Evolutionary conservation across 148 eudicot species (phyloP).

Genomic region (Fagopyrum esculentum): DNA sequence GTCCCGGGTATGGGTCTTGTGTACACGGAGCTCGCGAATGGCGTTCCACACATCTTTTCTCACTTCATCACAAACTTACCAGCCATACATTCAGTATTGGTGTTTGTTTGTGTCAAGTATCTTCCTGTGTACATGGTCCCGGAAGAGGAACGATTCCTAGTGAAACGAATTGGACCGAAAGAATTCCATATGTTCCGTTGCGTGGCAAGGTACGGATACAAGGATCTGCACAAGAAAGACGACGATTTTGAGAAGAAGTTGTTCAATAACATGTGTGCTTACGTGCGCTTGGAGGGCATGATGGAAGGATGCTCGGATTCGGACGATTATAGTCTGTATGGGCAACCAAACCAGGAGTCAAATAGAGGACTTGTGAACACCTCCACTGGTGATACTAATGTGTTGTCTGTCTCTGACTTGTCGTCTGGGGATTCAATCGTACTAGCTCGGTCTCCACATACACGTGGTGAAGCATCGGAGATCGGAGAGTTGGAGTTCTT

Average conservation of each 20-base stretch:
- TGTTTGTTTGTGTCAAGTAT: conserved; percentile 86
- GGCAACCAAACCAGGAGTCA: conserved; percentile 44
- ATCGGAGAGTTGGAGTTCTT: conserved; percentile 77
- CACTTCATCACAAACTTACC: conserved; percentile 96
- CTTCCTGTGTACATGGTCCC: conserved; percentile 95
- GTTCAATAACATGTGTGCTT: conserved; percentile 65
- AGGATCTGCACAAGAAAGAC: conserved; percentile 88
- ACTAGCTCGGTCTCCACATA: conserved; percentile 19
- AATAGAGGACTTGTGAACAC: conserved; percentile 28
- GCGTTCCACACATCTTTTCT: conserved; percentile 87
- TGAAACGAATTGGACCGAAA: conserved; percentile 94
- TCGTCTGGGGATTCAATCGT: conserved; percentile 63
- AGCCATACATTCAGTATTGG: conserved; percentile 88
- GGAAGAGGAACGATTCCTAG: conserved; percentile 82
- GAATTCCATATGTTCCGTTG: conserved; percentile 96
- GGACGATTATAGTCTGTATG: conserved; percentile 59
- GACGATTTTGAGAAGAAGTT: conserved; percentile 85
- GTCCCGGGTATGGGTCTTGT: conserved; percentile 97
- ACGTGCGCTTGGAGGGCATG: conserved; percentile 87
- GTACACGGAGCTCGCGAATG: conserved; percentile 95
- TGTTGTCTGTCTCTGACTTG: background rate
- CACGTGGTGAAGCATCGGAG: conserved; percentile 21
- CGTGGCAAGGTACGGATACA: conserved; percentile 91
- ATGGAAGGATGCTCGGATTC: conserved; percentile 98
- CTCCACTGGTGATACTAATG: background rate